These are phyloP conservation scores for Spizellomyces sp. DNA, from an alignment of 192 early-diverging fungal genomes.

Conservation along the genomic window DNA sequence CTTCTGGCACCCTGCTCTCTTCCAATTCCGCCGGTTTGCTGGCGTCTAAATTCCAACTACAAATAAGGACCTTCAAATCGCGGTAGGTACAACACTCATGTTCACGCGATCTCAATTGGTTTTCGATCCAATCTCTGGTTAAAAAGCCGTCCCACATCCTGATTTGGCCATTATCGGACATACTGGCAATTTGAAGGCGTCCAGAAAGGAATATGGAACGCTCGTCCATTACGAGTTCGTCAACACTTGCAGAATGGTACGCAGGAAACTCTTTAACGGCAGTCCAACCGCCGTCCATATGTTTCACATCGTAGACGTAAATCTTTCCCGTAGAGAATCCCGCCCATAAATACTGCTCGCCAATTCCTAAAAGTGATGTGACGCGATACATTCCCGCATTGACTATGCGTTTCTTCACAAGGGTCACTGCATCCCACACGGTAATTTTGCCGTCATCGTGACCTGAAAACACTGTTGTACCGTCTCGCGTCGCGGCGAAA, in stretches of 20 bases:
- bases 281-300: conserved; percentile 39
- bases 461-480: conserved; percentile 58
- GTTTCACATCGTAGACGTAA: conserved; percentile 62
- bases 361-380: conserved; percentile 62
- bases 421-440: conserved; percentile 60
- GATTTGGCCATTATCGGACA: conserved; percentile 65
- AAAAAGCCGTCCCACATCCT: conserved; percentile 80
- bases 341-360: conserved; percentile 70
- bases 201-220: conserved; percentile 47
- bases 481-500: conserved; percentile 46
- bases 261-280: conserved; percentile 72
- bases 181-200: conserved; percentile 60
- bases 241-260: conserved; percentile 52
- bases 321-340: conserved; percentile 80
- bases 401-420: conserved; percentile 50
- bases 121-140: conserved; percentile 67
- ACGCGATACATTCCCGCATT: conserved; percentile 67
- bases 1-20: conserved; percentile 47
- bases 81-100: conserved; percentile 65
- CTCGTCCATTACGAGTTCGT: conserved; percentile 59
- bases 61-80: conserved; percentile 73
- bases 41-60: conserved; percentile 94
- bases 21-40: conserved; percentile 82
- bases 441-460: conserved; percentile 82
- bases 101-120: conserved; percentile 64